These are phyloP conservation scores for Nitzschia sp. DNA, from an alignment of 108 stramenopile genomes.

Conservation along the genomic window DNA sequence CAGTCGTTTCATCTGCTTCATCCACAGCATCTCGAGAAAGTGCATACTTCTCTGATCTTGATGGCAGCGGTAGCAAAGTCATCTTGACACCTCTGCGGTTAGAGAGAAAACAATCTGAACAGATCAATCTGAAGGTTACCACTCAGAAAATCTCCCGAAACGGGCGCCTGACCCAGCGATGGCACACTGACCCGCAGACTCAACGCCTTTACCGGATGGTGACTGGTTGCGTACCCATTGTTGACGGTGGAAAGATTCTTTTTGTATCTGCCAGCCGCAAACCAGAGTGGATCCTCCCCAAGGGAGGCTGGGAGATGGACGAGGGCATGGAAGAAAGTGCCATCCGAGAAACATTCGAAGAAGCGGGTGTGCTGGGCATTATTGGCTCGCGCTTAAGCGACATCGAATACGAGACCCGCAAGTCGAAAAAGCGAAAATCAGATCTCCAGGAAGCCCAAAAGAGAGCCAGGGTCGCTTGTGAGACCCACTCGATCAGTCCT, in stretches of 20 bases:
- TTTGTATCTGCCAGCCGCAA: conserved; percentile 77
- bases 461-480: conserved; percentile 4
- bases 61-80: conserved; percentile 5
- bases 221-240: conserved; percentile 76
- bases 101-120: conserved; percentile 29
- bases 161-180: conserved; percentile 71
- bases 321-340: conserved; percentile 89
- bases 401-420: conserved; percentile 82
- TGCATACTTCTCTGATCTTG: conserved; percentile 5
- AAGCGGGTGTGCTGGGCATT: conserved; percentile 80
- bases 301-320: conserved; percentile 95
- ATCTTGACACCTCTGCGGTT: conserved; percentile 15
- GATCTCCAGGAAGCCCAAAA: conserved; percentile 38
- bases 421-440: conserved; percentile 66
- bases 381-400: conserved; percentile 68
- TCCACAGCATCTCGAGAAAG: conserved; percentile 47
- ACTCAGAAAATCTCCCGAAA: conserved; percentile 57
- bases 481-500: not conserved
- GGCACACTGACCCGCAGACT: conserved; percentile 44
- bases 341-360: conserved; percentile 88
- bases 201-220: conserved; percentile 47
- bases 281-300: conserved; percentile 92
- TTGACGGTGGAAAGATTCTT: conserved; percentile 71
- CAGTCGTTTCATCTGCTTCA: conserved; percentile 45
- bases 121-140: conserved; percentile 57